Evolutionary conservation across 768 basidiomycete genomes (phyloP), one percentile per base, ranked within the genome.

Genomic region (Tubosaeta brunneosetosa): DNA sequence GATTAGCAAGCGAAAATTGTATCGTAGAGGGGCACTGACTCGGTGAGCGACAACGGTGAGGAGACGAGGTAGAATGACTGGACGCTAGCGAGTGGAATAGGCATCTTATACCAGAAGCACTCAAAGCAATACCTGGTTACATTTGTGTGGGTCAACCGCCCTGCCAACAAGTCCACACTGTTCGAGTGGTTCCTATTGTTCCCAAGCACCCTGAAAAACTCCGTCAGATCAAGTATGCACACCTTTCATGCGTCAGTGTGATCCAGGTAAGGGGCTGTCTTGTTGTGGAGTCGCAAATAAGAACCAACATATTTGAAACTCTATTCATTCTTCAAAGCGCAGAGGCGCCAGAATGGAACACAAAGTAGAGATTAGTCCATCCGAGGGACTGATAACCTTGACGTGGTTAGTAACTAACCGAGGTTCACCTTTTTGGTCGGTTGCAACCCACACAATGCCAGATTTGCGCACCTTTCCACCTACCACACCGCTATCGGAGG

Each of bases 21-120:
- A 22, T 27, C 27, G n/a, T 7, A 17, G 34, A 36, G 34, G 34
- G 7, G 3, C 14, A 37, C 36, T 37, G 36, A 37, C 36, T 37
- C n/a, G 6, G 36, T n/a, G 29, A 29, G 29, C 29, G 4, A 9
- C 9, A 29, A 29, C 14, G 16, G 22, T 22, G 34, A 36, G 34
- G 16, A 5, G 34, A 36, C 16, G 16, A 7, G 14, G 34, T 16
- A 14, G 13, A 36, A 16, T 37, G 36, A 17, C 36, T 37, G 6
- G 29, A 29, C 9, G 3, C 43, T 31, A 44, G 37, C 27, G 43
- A 46, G 37, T 37, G 9, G 32, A 22, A 14, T 27, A 16, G 26
- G 25, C 40, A 14, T 54, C 47, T 67, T 66, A 65, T 66, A 67
- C 37, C n/a, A 2, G 37, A 19, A 32, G 31, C 36, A 14, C 31